These are phyloP conservation scores for Phytophthora cajani DNA, from an alignment of 352 stramenopile genomes.

Conservation along the genomic window DNA sequence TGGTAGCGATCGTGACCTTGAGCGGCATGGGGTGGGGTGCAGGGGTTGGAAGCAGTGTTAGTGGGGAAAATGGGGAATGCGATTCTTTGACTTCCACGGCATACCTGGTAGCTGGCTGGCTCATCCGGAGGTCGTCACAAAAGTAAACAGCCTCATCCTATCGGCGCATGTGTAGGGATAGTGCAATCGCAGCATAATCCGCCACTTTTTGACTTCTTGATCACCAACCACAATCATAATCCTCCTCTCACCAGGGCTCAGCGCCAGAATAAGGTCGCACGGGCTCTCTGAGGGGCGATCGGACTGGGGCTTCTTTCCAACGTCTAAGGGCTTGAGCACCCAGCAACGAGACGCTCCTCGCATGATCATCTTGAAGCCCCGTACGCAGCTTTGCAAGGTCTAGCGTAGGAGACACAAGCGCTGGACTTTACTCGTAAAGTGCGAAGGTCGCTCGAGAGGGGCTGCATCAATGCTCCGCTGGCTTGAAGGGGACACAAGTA, in stretches of 20 bases:
- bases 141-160: conserved; percentile 4
- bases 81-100: background rate
- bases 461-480: too few relatives aligned
- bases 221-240: too few relatives aligned
- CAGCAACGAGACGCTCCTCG: background rate
- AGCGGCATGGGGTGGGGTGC: background rate
- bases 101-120: conserved; percentile 1
- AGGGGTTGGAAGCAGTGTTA: background rate
- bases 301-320: too few relatives aligned
- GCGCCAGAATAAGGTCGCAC: background rate
- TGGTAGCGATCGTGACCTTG: background rate
- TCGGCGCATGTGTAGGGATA: conserved; percentile 8
- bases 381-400: too few relatives aligned
- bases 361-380: background rate
- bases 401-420: too few relatives aligned
- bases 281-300: too few relatives aligned
- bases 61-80: conserved; percentile 3
- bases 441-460: too few relatives aligned
- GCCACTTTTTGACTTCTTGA: background rate
- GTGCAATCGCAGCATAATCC: conserved; percentile 2
- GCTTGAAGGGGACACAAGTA: background rate
- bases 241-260: background rate
- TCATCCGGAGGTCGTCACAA: background rate
- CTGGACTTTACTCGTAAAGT: too few relatives aligned
- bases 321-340: too few relatives aligned